These are phyloP conservation scores for Boletus huronensis DNA, from an alignment of 768 basidiomycete species.

Conservation along the genomic window DNA sequence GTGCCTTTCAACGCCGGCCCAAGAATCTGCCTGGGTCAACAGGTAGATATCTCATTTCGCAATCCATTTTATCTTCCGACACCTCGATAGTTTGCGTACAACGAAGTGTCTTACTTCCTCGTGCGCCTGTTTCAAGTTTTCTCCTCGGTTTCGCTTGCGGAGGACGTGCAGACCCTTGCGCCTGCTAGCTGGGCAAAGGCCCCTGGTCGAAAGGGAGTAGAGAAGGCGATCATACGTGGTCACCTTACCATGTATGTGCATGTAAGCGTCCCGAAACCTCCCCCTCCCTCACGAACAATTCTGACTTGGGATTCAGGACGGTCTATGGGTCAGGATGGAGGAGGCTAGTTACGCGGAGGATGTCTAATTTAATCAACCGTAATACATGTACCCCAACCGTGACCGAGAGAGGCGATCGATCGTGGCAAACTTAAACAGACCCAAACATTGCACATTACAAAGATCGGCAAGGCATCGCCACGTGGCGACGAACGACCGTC, in stretches of 20 bases:
- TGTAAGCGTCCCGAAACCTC: slow-evolving; percentile 28
- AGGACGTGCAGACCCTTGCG: slow-evolving; percentile 43
- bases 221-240: slow-evolving; percentile 43
- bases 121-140: slow-evolving; percentile 57
- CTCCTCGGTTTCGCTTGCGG: slow-evolving; percentile 41
- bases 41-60: slow-evolving; percentile 20
- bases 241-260: slow-evolving; percentile 55
- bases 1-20: slow-evolving; percentile 41
- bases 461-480: no score
- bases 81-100: slow-evolving; percentile 54
- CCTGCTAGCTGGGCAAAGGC: slow-evolving; percentile 42
- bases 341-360: slow-evolving; percentile 7
- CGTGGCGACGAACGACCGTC: no score
- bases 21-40: slow-evolving; percentile 37
- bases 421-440: no score
- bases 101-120: slow-evolving; percentile 61
- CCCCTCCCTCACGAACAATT: no score
- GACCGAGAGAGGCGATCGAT: no score
- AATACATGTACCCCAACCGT: no score
- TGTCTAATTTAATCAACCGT: neutral
- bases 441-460: no score
- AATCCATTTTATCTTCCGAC: neutral
- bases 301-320: slow-evolving; percentile 10
- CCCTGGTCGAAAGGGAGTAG: slow-evolving; percentile 38
- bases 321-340: slow-evolving; percentile 26